Base-by-base conservation (phyloP, 495 filamentous ascomycete species). In the Penicillium bialowiezense region DNA sequence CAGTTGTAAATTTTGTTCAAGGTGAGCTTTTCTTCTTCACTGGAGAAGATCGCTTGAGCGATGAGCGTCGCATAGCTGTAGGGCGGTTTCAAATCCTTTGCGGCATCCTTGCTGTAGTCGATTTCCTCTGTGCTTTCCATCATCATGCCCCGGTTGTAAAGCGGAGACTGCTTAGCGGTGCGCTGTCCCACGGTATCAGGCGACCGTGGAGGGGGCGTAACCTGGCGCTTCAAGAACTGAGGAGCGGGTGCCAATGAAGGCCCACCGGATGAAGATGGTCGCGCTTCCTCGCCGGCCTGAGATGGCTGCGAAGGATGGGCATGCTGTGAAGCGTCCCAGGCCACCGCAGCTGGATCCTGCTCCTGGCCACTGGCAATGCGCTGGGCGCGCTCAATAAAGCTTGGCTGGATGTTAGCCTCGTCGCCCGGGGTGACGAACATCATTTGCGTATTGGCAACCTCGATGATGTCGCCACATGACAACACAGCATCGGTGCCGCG, bases 31-130 rank as follows among this genome's bases (percentile, higher is more conserved):
- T 95, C 83, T 43, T 95, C 91, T 4, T 81, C 74, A 19, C 83
- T 89, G 21, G 82, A 84, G 46, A 96, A 81, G 45, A 98, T 96
- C 2, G 93, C 95, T 68, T 96, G 91, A 9, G 89, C 91, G 62
- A 98, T 98, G 74, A 98, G 79, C 59, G 93, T 85, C n/a, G 93
- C 90, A 67, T 98, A 98, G 65, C 91, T 97, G 69, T 86, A 95
- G 28, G 88, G 86, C 9, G 93, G 93, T 67, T 98, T 98, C 60
- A 96, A 77, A 54, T 97, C 90, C 60, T 86, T 86, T 46, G 87
- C 84, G 14, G 80, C 76, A 47, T 97, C 91, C 29, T 83, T 74
- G 52, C 87, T 88, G 60, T 96, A 87, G 68, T 98, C 91, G 48
- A 97, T 84, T 52, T 85, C 82, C 52, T 90, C 86, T 0, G 83